Base-by-base conservation (phyloP, 805 yeast genomes). In the Priceomyces castillae region DNA sequence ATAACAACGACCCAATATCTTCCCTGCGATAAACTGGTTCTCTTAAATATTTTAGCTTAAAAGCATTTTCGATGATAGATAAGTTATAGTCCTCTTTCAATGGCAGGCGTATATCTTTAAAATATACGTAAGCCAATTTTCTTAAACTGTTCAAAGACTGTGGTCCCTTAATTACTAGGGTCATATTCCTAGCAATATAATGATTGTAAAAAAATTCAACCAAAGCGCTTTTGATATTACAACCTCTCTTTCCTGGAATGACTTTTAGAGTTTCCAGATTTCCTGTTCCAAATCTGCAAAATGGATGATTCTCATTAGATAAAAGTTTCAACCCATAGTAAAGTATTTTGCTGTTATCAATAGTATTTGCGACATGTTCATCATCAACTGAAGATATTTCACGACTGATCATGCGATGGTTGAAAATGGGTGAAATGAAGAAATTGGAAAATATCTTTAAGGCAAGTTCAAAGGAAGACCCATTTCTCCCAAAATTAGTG, bases 201-300 rank as follows among this genome's bases (percentile, higher is more conserved):
- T 76, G 56, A 0, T 52, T 45, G 1, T 63, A 46, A 49, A 67
- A 80, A 54, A 76, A 80, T 1, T 54, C 46, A 2, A 50, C 35
- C 15, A 83, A 50, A 11, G 62, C 53, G 0, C 54, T 57, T 46
- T 58, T 65, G 7, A 81, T 49, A 41, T 69, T 67, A 1, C 60
- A 35, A 25, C 64, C 68, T 34, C 64, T 59, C 7, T 57, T 46
- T 28, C 54, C 56, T 7, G 73, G 64, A 1, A 61, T 11, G 28
- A 60, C 67, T 16, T 60, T 56, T 40, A 84, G 55, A 0, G 90
- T 80, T n/a, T 62, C 54, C 14, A 64, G 58, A 50, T 75, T 78
- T 0, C 95, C 95, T 0, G 92, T 83, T 0, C 81, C 73, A 59
- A 86, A 86, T 40, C 80, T 64, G 46, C 69, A 68, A 54, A 85